These are phyloP conservation scores for Candida albicans DNA, from an alignment of 1,139 yeast species.

Conservation along the genomic window DNA sequence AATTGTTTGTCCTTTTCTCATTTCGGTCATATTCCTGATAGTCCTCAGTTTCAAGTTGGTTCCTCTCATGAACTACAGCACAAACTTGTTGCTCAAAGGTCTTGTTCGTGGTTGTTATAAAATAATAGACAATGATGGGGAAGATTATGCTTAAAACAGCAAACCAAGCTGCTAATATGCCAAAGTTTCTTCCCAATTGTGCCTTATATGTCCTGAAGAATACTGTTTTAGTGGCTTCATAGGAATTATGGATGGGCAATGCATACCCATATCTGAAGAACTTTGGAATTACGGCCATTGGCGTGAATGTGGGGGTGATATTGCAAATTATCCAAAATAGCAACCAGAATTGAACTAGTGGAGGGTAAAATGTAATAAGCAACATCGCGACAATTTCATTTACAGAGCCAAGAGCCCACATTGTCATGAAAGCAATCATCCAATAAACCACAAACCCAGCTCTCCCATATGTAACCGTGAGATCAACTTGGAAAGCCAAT, in stretches of 20 bases:
- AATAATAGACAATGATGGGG: constrained; percentile 40
- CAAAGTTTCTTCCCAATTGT: constrained; percentile 37
- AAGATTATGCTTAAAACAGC: constrained; percentile 29
- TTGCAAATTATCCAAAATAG: constrained; percentile 42
- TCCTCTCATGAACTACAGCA: not conserved
- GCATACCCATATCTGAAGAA: constrained; percentile 41
- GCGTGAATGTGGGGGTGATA: constrained; percentile 40
- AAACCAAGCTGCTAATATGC: constrained; percentile 36
- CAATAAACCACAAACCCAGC: constrained; percentile 47
- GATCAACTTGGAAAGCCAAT: constrained; percentile 45
- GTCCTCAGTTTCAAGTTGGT: not conserved
- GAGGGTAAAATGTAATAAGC: constrained; percentile 32
- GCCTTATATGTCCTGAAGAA: constrained; percentile 39
- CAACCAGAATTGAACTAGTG: constrained; percentile 45
- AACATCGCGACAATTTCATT: constrained; percentile 42
- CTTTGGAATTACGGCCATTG: constrained; percentile 33
- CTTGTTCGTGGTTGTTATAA: constrained; percentile 28
- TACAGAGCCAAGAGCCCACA: constrained; percentile 44
- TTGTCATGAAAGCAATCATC: constrained; percentile 43
- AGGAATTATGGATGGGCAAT: constrained; percentile 40
- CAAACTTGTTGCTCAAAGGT: constrained; percentile 12
- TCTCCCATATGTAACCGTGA: constrained; percentile 37
- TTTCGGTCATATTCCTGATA: too few relatives aligned
- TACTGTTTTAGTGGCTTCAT: constrained; percentile 38
- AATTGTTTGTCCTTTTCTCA: too few relatives aligned